Evolutionary conservation across 768 basidiomycete species (phyloP), one percentile per base, ranked within the genome.

Genomic region (Mycena floridula): DNA sequence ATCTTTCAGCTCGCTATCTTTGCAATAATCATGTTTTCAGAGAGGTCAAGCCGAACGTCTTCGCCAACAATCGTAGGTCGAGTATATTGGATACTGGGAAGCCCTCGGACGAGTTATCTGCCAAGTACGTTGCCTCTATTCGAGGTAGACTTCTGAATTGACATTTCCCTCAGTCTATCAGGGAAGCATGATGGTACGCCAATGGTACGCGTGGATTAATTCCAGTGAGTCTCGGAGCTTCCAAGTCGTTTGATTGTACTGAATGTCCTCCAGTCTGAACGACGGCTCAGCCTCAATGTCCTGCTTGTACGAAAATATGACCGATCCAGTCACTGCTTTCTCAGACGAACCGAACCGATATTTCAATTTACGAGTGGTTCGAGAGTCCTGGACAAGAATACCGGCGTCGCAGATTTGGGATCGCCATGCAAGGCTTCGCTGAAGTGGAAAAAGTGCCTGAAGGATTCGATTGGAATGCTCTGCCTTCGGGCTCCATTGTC

Each of bases 41-140:
- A 18, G 70, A 71, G 44, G 47, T 67, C 15, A 46, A 40, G 15
- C 67, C 67, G 0, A 51, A 69, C 44, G 58, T 65, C 6, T 73
- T 67, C 45, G 58, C 65, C 2, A 64, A 68, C 46, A 73, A 64
- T 40, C 63, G 66, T 7, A 55, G 63, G 12, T 69, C 69, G 3
- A 58, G 61, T 8, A 43, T 57, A 28, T 39, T 70, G 18, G 69
- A 69, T 44, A 67, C 63, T 1, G 49, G 52, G 18, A 67, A 60
- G 46, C 42, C 56, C 8, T 53, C 49, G 27, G 47, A 50, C 37
- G 64, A 60, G 5, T 44, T 68, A 4, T 48, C 56, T 13, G 46
- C 50, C 13, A 43, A 60, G 64, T 66, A 23, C 41, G 57, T 50
- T 21, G 12, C 16, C 15, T 18, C 37, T 39, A 18, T 35, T 15